Evolutionary conservation across 2,329 filamentous ascomycete genomes (phyloP).

Genomic region (Leptographium wingfieldii): DNA sequence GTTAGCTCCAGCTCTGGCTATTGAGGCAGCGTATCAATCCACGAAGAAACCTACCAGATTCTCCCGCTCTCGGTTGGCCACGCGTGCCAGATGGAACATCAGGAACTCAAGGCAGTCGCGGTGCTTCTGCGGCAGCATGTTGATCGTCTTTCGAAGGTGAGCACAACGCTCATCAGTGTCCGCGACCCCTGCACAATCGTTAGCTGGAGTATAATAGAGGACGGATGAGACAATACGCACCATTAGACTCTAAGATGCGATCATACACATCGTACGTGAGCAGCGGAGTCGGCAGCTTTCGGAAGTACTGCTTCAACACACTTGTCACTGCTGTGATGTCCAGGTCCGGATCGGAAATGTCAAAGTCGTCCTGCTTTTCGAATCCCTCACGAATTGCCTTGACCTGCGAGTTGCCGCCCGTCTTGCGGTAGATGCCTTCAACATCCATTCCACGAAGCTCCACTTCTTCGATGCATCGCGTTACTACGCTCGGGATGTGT

Average conservation of each 20-base stretch:
- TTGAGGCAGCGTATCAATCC: neutral
- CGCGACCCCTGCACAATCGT: constrained; percentile 39
- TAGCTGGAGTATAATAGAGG: constrained; percentile 10
- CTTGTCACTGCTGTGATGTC: constrained; percentile 96
- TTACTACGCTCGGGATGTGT: constrained; percentile 81
- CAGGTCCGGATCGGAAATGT: constrained; percentile 84
- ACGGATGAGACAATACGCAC: constrained; percentile 33
- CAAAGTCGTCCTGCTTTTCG: constrained; percentile 71
- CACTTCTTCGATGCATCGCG: constrained; percentile 90
- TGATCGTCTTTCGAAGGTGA: constrained; percentile 61
- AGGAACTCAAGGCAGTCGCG: constrained; percentile 85
- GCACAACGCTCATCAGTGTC: constrained; percentile 55
- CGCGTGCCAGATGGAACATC: constrained; percentile 81
- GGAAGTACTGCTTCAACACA: constrained; percentile 94
- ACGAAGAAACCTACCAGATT: constrained; percentile 52
- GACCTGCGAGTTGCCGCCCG: constrained; percentile 81
- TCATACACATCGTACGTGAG: constrained; percentile 93
- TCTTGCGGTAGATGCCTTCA: constrained; percentile 97
- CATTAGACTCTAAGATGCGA: constrained; percentile 65
- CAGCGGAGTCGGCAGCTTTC: constrained; percentile 77
- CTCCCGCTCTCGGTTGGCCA: constrained; percentile 68
- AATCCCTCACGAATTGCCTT: constrained; percentile 87
- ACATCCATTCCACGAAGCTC: constrained; percentile 93
- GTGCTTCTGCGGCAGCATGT: constrained; percentile 70
- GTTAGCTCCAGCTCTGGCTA: neutral